A percentile compares a stretch with the other conserved stretches of the same genome.
phyloP scores from a whole-genome alignment of 176 grass and related monocot species.

The Chloris gayana region DNA sequence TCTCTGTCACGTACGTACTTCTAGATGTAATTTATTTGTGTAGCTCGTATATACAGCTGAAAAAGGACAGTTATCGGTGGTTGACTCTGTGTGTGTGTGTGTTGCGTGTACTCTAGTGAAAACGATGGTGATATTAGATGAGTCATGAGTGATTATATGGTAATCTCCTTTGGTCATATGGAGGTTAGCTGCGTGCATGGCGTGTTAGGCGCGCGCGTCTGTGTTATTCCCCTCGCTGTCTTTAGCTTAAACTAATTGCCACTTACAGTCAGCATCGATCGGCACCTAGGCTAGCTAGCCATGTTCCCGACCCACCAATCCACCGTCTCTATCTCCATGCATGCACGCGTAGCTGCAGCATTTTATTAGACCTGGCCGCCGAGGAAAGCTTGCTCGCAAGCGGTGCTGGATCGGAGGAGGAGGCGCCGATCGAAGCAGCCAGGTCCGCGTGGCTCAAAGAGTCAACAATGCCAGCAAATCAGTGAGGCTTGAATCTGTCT shows the following conservation, averaged over 20 bases:
- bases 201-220: conserved; percentile 9
- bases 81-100: too few species aligned
- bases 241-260: conserved; percentile 19
- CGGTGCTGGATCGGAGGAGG: neutral
- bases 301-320: conserved; percentile 14
- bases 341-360: neutral
- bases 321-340: too few species aligned
- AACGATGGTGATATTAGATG: too few species aligned
- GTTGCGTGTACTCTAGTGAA: too few species aligned
- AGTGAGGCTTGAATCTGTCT: neutral
- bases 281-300: conserved; percentile 8
- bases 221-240: neutral
- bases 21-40: neutral
- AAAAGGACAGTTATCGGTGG: too few species aligned
- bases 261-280: conserved; percentile 7
- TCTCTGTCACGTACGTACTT: neutral
- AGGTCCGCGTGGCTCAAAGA: neutral
- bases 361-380: neutral
- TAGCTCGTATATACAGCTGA: too few species aligned
- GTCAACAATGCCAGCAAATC: neutral
- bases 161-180: neutral
- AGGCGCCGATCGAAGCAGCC: neutral
- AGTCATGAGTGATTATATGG: neutral
- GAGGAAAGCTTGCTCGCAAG: neutral
- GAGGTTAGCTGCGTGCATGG: conserved; percentile 7